Base-by-base conservation (phyloP, 164 flowering plant species). In the Malania oleifera region DNA sequence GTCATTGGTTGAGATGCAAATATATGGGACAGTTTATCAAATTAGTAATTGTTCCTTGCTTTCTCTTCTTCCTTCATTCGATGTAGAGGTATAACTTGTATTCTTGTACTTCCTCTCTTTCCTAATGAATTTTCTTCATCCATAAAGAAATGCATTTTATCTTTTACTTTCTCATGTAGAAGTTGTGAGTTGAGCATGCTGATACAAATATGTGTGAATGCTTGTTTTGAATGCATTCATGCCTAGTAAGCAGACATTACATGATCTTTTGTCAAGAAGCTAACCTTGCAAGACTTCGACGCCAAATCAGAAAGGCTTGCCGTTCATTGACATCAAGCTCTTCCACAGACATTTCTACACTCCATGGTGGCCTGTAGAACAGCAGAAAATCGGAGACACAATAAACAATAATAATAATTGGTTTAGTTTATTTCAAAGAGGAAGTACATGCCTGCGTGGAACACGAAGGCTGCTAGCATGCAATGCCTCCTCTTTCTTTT, bases 291-390 rank as follows among this genome's bases (percentile, higher is more conserved):
- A 93, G 91, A 62, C 54, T 73, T 61, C 96, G 79, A 3, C 99
- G 92, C 98, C 98, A 93, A 10, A 53, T 59, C 25, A 93, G 65
- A 69, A 93, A 88, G 63, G 97, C 72, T 38, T 77, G 84, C 60
- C 61, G 78, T 66, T 93, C 98, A 74, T 82, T 86, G 6, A 65
- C 65, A 74, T 90, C 96, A 62, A 90, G 89, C 75, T 85, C 89
- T 64, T 90, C 97, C 54, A 73, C 79, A 4, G 95, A 57, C 97
- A 90, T 93, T 59, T 43, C 64, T 34, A 85, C 45, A 61, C 70
- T 81, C 99, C 99, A 93, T 7, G 85, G 86, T 5, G 99, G 99
- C 77, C 99, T 90, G 63, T 7, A 73, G 52, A 57, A 54, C 56
- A 40, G 20, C 20, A 15, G n/a, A 60, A 18, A 7, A 47, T 18